Evolutionary conservation across 2,329 filamentous ascomycete species (phyloP).

Genomic region (Diaporthe helianthi): DNA sequence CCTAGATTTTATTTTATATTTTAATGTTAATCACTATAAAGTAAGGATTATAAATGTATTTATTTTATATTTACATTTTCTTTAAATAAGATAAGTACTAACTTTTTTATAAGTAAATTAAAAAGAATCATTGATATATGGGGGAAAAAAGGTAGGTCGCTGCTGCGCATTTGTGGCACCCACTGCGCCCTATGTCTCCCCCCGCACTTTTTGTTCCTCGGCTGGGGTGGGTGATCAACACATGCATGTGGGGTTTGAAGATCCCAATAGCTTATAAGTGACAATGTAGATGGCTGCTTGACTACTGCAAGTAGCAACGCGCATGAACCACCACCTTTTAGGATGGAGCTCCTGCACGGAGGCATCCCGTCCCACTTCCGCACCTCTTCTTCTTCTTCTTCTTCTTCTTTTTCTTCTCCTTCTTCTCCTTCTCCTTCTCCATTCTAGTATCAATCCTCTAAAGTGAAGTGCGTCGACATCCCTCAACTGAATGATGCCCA

Average conservation of each 20-base stretch:
- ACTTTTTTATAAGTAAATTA: too few relatives aligned
- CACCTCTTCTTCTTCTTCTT: neutral
- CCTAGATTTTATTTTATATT: too few relatives aligned
- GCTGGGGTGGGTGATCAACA: constrained; percentile 18
- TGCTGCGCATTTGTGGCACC: too few relatives aligned
- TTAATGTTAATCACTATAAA: too few relatives aligned
- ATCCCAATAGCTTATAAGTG: neutral
- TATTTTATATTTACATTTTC: too few relatives aligned
- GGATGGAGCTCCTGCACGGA: constrained; percentile 16
- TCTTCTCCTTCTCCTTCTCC: neutral
- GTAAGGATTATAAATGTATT: too few relatives aligned
- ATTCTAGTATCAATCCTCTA: neutral
- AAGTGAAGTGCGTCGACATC: neutral
- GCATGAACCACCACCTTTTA: neutral
- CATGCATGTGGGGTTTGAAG: too few relatives aligned
- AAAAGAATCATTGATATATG: too few relatives aligned
- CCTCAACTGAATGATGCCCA: constrained; percentile 47
- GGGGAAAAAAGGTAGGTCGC: too few relatives aligned
- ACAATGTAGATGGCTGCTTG: too few relatives aligned
- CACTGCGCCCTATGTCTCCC: too few relatives aligned
- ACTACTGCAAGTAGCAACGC: neutral
- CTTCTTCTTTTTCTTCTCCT: neutral
- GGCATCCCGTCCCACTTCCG: neutral
- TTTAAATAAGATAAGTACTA: too few relatives aligned
- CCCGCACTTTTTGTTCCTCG: constrained; percentile 25